Base-by-base conservation (phyloP, 2,329 filamentous ascomycete genomes). In the Penicillium sp. region DNA sequence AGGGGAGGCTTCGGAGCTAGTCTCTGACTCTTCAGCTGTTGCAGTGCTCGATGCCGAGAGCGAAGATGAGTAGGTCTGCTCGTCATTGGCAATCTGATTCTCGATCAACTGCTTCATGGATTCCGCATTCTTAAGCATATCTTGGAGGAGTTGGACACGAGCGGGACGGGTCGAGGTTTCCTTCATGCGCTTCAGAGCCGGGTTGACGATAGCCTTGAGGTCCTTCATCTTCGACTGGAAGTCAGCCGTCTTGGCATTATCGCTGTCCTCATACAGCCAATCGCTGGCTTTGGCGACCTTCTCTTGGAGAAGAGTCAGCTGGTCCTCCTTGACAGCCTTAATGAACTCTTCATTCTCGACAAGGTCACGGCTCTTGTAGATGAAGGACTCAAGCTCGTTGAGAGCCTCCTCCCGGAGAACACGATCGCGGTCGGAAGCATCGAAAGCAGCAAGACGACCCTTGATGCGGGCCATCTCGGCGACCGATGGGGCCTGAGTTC, bases 301-400 rank as follows among this genome's bases (percentile, higher is more conserved):
- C 60, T 86, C 80, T 67, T 89, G 84, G 13, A 98, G 82, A n/a
- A 79, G 77, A 6, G 82, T 74, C 49, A 91, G 85, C 70, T 92
- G 85, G 19, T 85, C 82, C 3, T 86, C 79, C 10, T 89, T 94
- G 35, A 92, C 90, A 3, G 84, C 86, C 13, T 83, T 82, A 54
- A 89, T 80, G 73, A 97, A 98, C 1, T 83, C 82, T 50, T 91
- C 87, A 60, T 89, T 88, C 43, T 91, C 89, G 2, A 97, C 82
- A 46, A 96, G 83, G 74, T 97, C 92, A 27, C 92, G 88, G 31
- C 90, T 85, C 70, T 87, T 89, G 82, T 99, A 99, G 14, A 94
- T 96, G 76, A 90, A 98, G 13, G 85, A 89, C 77, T 99, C 95
- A n/a, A 99, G 86, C 64, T 90, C 89, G 77, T 98, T 99, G 58